Conservation (phyloP, 306 rosid species). For the Cicer bijugum region DNA sequence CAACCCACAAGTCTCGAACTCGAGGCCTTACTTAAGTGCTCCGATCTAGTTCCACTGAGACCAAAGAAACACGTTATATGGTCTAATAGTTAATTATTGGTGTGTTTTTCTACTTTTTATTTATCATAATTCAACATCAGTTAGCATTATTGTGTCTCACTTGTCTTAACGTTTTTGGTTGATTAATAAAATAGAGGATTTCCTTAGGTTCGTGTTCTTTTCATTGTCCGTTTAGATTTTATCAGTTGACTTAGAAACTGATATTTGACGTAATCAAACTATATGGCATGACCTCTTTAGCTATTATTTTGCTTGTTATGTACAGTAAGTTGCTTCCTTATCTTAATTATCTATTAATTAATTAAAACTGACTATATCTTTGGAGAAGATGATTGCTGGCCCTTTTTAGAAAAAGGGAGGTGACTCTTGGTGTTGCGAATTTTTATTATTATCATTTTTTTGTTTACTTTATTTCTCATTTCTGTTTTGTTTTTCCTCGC, state of each 20-base stretch:
- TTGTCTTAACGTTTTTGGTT: constrained; percentile 30
- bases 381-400: constrained; percentile 21
- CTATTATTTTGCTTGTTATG: constrained; percentile 26
- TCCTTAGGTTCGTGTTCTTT: constrained; percentile 27
- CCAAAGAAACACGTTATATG: background rate
- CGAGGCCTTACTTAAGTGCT: too few species aligned
- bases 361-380: constrained; percentile 18
- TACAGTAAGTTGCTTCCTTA: background rate
- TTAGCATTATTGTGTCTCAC: constrained; percentile 1
- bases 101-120: background rate
- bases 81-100: constrained; percentile 20
- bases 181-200: background rate
- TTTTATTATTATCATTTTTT: constrained; percentile 15
- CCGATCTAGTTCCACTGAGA: too few species aligned
- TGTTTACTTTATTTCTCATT: background rate
- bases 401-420: background rate
- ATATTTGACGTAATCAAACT: constrained; percentile 14
- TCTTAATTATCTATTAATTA: constrained; percentile 24
- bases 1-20: too few species aligned
- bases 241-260: constrained; percentile 14
- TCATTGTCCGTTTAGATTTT: constrained; percentile 27
- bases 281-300: background rate
- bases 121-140: background rate
- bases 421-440: background rate
- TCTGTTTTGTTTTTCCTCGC: constrained; percentile 17